Conservation (phyloP, 225 moss, liverwort and hornwort genomes). For the Bryoerythrophyllum caledonicum region DNA sequence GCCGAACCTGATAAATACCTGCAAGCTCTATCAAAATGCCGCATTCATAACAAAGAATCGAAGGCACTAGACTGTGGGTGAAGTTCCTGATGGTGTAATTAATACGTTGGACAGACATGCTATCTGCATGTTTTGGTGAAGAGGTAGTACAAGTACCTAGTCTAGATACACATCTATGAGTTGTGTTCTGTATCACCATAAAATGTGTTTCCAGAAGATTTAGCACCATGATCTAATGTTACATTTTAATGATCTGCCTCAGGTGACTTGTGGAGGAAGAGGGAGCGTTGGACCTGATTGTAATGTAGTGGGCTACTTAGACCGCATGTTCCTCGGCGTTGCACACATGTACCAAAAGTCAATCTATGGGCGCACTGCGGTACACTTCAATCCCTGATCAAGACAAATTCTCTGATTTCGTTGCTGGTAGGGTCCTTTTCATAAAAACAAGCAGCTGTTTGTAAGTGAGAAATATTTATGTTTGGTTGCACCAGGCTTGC, state of each 20-base stretch:
- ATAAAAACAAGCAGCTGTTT: neutral
- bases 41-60: neutral
- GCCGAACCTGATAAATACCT: neutral
- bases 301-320: slow-evolving; percentile 48
- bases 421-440: neutral
- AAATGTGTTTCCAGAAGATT: neutral
- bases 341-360: slow-evolving; percentile 37
- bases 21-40: neutral
- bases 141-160: neutral
- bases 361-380: slow-evolving; percentile 37
- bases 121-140: too few species aligned
- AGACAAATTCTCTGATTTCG: neutral
- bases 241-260: neutral
- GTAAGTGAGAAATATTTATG: neutral
- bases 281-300: slow-evolving; percentile 39
- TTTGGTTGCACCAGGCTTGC: slow-evolving; percentile 23
- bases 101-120: neutral
- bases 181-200: neutral
- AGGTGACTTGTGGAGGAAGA: slow-evolving; percentile 47
- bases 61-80: too few species aligned
- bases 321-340: slow-evolving; percentile 36
- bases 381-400: neutral
- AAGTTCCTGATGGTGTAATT: too few species aligned
- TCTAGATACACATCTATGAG: neutral
- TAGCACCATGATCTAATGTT: neutral